A percentile compares a stretch with the other conserved stretches of the same genome.
Conservation (phyloP, 1,284 basidiomycete species). For the Pyrrhoderma noxium region DNA sequence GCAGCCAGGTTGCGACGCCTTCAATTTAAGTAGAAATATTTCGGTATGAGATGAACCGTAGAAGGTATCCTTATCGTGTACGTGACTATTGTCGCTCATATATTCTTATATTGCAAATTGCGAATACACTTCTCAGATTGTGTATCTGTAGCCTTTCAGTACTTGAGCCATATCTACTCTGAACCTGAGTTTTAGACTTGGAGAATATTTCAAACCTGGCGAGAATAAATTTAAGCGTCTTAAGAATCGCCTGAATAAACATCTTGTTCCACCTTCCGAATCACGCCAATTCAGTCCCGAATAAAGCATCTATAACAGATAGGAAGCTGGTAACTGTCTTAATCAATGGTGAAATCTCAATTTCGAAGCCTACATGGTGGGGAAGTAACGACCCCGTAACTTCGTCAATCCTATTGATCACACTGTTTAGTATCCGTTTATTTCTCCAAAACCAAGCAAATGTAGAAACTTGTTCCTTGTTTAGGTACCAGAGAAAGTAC, state of each 20-base stretch:
- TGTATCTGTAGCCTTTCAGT: constrained; percentile 36
- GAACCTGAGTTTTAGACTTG: constrained; percentile 56
- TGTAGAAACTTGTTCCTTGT: constrained; percentile 96
- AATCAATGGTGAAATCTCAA: constrained; percentile 98
- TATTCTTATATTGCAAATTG: constrained; percentile 96
- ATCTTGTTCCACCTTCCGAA: constrained; percentile 69
- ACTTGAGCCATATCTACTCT: constrained; percentile 1
- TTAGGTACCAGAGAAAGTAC: constrained; percentile 88
- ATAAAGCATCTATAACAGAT: constrained; percentile 78
- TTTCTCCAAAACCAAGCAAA: constrained; percentile 96
- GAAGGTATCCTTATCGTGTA: constrained; percentile 95
- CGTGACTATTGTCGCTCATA: constrained; percentile 94
- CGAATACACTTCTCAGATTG: constrained; percentile 98
- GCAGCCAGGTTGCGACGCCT: constrained; percentile 82
- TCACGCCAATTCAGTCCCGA: constrained; percentile 64
- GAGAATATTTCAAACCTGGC: constrained; percentile 95
- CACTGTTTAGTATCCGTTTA: constrained; percentile 82
- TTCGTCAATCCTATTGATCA: too few species aligned
- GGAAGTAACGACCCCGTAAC: too few species aligned
- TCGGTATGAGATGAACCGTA: constrained; percentile 89
- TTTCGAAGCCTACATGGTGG: constrained; percentile 98
- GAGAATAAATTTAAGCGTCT: constrained; percentile 90
- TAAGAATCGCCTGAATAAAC: constrained; percentile 80
- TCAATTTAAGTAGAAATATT: constrained; percentile 95
- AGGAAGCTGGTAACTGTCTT: constrained; percentile 92